phyloP scores from a whole-genome alignment of 805 yeast genomes.

The Kuraishia borneana region DNA sequence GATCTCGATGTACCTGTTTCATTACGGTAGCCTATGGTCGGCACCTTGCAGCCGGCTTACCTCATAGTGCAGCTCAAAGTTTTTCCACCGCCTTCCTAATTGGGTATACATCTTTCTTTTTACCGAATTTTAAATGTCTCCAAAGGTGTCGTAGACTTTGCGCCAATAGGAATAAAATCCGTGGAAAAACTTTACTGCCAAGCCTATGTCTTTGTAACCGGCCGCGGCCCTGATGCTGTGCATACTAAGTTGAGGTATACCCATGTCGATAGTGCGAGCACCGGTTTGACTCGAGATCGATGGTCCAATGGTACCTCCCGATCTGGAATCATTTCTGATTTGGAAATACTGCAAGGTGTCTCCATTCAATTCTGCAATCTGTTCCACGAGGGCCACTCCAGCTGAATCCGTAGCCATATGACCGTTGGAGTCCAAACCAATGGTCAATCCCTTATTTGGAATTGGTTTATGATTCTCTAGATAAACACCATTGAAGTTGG shows the following conservation, averaged over 20 bases:
- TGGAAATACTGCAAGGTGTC: slow-evolving; percentile 74
- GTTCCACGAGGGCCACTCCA: slow-evolving; percentile 60
- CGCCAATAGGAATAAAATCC: slow-evolving; percentile 66
- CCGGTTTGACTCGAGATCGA: slow-evolving; percentile 52
- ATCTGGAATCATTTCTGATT: slow-evolving; percentile 72
- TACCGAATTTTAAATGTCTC: slow-evolving; percentile 33
- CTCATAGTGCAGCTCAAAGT: too few species aligned
- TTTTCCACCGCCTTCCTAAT: too few species aligned
- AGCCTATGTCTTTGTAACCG: slow-evolving; percentile 68
- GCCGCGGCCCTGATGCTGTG: slow-evolving; percentile 76
- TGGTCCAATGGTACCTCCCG: slow-evolving; percentile 89
- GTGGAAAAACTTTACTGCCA: slow-evolving; percentile 60
- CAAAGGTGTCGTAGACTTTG: slow-evolving; percentile 38
- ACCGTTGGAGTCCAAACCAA: slow-evolving; percentile 69
- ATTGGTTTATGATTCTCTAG: slow-evolving; percentile 70
- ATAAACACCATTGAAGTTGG: slow-evolving; percentile 60
- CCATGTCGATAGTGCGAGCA: slow-evolving; percentile 69
- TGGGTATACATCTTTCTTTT: too few species aligned
- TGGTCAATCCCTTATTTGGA: slow-evolving; percentile 65
- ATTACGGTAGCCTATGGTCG: too few species aligned
- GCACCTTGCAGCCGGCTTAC: too few species aligned
- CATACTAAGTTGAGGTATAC: slow-evolving; percentile 79
- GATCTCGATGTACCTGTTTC: too few species aligned
- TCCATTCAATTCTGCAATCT: slow-evolving; percentile 52
- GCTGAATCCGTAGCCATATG: slow-evolving; percentile 77